Evolutionary conservation across 2,329 filamentous ascomycete genomes (phyloP).

Genomic region (Colletotrichum tamarilloi): DNA sequence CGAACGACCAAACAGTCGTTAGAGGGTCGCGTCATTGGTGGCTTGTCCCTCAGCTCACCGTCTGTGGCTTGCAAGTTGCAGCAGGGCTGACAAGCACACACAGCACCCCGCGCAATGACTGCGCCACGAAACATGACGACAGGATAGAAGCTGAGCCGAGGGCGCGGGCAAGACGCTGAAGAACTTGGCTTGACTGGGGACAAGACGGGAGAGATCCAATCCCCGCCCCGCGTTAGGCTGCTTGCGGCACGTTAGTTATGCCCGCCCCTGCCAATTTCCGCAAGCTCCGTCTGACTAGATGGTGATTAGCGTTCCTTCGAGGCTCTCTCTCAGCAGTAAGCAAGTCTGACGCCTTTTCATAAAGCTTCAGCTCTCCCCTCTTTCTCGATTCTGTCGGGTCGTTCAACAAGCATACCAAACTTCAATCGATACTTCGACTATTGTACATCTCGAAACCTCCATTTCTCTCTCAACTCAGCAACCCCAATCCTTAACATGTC

Average conservation of each 20-base stretch:
- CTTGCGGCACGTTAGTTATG: not conserved
- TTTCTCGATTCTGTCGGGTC: not conserved
- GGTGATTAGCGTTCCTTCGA: not conserved
- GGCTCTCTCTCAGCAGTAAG: not conserved
- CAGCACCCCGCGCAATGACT: constrained; percentile 22
- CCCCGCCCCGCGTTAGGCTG: not conserved
- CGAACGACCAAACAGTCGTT: not conserved
- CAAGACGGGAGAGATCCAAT: not conserved
- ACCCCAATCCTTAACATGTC: constrained; percentile 44
- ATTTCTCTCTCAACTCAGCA: not conserved
- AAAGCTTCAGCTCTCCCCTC: constrained; percentile 10
- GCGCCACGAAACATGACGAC: constrained; percentile 27
- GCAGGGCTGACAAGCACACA: not conserved
- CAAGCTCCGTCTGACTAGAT: constrained; percentile 14
- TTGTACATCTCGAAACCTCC: not conserved
- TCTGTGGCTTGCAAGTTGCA: constrained; percentile 19
- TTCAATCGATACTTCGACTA: not conserved
- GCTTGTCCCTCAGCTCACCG: constrained; percentile 16
- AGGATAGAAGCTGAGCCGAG: not conserved
- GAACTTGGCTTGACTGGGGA: too few relatives aligned
- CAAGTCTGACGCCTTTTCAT: not conserved
- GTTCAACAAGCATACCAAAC: not conserved
- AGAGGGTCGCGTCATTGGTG: constrained; percentile 20
- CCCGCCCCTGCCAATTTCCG: constrained; percentile 30
- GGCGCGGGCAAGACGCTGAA: not conserved